Percentiles rank a stretch among this genome's conserved stretches.
phyloP scores from a whole-genome alignment of 768 basidiomycete genomes.

The Amyloporia xantha region DNA sequence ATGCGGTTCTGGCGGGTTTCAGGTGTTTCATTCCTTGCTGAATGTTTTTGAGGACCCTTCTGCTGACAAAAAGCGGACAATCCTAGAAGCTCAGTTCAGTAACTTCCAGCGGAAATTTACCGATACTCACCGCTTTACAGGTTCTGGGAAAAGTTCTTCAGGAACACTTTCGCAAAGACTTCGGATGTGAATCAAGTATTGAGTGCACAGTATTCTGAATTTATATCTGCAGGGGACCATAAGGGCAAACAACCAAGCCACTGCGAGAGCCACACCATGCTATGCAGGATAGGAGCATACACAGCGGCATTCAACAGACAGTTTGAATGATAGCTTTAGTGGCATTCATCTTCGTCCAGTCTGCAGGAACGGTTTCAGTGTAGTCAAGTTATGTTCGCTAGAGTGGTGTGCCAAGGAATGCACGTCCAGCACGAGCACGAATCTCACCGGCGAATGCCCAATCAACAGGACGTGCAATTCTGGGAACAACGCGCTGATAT shows the following conservation, averaged over 20 bases:
- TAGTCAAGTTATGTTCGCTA: no score
- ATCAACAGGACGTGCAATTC: slow-evolving; percentile 40
- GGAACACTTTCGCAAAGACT: slow-evolving; percentile 24
- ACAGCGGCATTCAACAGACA: slow-evolving; percentile 34
- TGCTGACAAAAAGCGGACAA: slow-evolving; percentile 14
- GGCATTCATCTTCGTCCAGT: slow-evolving; percentile 27
- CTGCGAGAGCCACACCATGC: neutral
- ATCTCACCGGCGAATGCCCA: slow-evolving; percentile 30
- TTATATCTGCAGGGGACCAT: slow-evolving; percentile 37
- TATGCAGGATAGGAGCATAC: no score
- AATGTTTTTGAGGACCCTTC: slow-evolving; percentile 11
- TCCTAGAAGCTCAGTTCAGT: slow-evolving; percentile 7
- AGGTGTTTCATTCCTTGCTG: slow-evolving; percentile 17
- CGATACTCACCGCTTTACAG: slow-evolving; percentile 37
- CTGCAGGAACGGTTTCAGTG: slow-evolving; percentile 22
- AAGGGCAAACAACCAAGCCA: no score
- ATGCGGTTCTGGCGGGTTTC: slow-evolving; percentile 22
- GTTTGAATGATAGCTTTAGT: slow-evolving; percentile 27
- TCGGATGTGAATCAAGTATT: slow-evolving; percentile 30
- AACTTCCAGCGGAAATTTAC: no score
- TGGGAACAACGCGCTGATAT: slow-evolving; percentile 30
- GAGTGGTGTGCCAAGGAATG: no score
- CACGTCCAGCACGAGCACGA: slow-evolving; percentile 10
- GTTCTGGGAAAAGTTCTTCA: slow-evolving; percentile 34
- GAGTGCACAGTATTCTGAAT: slow-evolving; percentile 33